A percentile compares a stretch with the other conserved stretches of the same genome.
Evolutionary conservation across 257 asterid genomes (phyloP).

Genomic region (Anisodus tanguticus): DNA sequence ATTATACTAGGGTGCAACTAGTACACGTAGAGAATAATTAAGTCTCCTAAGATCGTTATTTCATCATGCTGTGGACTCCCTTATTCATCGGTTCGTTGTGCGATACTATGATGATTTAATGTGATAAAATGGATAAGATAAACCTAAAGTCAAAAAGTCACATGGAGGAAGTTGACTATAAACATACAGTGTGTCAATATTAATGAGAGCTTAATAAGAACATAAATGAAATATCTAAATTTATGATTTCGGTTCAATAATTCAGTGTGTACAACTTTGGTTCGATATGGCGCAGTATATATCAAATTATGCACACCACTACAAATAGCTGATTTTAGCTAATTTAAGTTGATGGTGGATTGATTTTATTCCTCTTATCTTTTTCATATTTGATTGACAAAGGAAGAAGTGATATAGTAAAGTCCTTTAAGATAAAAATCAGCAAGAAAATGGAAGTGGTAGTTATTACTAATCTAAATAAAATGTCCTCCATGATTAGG

Average conservation of each 20-base stretch:
- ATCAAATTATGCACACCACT: not conserved
- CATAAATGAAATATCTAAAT: not conserved
- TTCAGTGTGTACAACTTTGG: no score
- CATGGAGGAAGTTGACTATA: not conserved
- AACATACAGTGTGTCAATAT: not conserved
- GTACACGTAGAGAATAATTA: no score
- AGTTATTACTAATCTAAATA: slow-evolving; percentile 8
- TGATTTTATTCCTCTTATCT: not conserved
- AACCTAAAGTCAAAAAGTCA: not conserved
- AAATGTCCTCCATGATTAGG: not conserved
- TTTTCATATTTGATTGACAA: not conserved
- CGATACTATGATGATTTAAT: no score
- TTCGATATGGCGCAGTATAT: not conserved
- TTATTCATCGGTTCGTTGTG: no score
- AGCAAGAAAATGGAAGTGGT: not conserved
- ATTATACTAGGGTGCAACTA: no score
- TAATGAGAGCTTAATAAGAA: not conserved
- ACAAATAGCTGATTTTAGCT: not conserved
- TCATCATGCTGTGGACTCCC: no score
- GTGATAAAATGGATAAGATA: no score
- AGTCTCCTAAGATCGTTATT: no score
- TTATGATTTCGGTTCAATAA: not conserved
- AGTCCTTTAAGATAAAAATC: not conserved
- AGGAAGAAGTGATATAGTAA: not conserved
- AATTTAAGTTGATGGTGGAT: not conserved